Percentiles rank a stretch among this genome's conserved stretches.
Conservation (phyloP, 2,329 filamentous ascomycete genomes). For the Fusarium anguioides region DNA sequence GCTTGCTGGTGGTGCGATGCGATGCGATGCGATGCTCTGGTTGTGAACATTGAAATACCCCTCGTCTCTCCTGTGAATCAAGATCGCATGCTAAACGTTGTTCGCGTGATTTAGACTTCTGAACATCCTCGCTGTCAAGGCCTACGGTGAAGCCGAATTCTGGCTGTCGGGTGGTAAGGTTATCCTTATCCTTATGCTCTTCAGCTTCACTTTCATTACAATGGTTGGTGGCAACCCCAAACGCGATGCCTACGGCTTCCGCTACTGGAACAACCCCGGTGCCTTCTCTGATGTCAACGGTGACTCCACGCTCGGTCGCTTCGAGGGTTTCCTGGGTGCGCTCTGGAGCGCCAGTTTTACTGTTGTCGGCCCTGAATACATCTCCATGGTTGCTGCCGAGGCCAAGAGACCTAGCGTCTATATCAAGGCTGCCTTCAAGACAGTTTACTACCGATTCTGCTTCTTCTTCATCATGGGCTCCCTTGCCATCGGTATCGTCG, state of each 20-base stretch:
- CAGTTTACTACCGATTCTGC: conserved; percentile 77
- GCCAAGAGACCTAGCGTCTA: conserved; percentile 70
- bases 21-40: not conserved
- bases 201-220: conserved; percentile 80
- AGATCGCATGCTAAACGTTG: conserved; percentile 46
- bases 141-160: conserved; percentile 79
- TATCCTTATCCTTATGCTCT: conserved; percentile 73
- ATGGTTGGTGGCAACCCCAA: conserved; percentile 83
- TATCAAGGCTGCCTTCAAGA: conserved; percentile 77
- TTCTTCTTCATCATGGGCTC: conserved; percentile 78
- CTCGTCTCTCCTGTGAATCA: conserved; percentile 1
- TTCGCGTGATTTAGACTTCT: conserved; percentile 56
- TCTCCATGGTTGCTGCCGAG: conserved; percentile 76
- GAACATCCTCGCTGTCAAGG: conserved; percentile 73
- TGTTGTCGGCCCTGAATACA: conserved; percentile 75
- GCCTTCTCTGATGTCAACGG: conserved; percentile 63
- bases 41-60: conserved; percentile 4
- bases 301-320: conserved; percentile 70
- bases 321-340: conserved; percentile 76
- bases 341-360: conserved; percentile 73
- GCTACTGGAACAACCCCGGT: conserved; percentile 67
- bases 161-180: conserved; percentile 73
- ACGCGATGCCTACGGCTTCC: conserved; percentile 75
- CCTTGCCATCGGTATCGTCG: conserved; percentile 72
- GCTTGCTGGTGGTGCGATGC: conserved; percentile 12